Conservation (phyloP, 1,139 yeast genomes). For the Blastobotrys buckinghamii region DNA sequence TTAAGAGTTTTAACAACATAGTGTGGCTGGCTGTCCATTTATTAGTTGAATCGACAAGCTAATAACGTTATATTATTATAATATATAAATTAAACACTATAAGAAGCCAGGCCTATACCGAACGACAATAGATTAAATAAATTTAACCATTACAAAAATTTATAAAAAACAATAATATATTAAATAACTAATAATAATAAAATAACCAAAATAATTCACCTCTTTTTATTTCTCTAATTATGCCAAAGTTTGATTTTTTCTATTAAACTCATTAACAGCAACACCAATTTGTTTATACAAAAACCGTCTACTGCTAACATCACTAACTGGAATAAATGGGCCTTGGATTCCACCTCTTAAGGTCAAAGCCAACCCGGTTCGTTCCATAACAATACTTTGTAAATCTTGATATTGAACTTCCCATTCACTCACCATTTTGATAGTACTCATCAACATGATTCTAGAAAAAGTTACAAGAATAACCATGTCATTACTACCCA, state of each 20-base stretch:
- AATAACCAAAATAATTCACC: not conserved
- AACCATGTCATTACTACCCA: slow-evolving; percentile 58
- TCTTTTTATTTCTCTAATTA: too few relatives aligned
- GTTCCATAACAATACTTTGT: slow-evolving; percentile 65
- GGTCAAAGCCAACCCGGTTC: slow-evolving; percentile 69
- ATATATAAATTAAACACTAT: too few relatives aligned
- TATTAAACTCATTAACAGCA: slow-evolving; percentile 75
- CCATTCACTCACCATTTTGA: slow-evolving; percentile 59
- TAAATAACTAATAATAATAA: slow-evolving; percentile 1
- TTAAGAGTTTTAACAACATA: too few relatives aligned
- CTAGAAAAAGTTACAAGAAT: slow-evolving; percentile 70
- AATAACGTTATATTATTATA: too few relatives aligned
- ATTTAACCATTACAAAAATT: not conserved
- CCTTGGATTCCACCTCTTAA: slow-evolving; percentile 57
- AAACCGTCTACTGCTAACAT: slow-evolving; percentile 54
- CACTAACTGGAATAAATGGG: slow-evolving; percentile 77
- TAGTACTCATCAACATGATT: slow-evolving; percentile 65
- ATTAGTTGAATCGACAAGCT: too few relatives aligned
- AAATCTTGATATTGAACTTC: slow-evolving; percentile 54
- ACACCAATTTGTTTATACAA: slow-evolving; percentile 68
- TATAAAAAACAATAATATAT: not conserved
- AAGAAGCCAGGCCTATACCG: too few relatives aligned
- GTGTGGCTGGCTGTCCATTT: too few relatives aligned
- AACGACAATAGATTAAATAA: too few relatives aligned
- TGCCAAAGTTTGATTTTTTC: slow-evolving; percentile 28